These are phyloP conservation scores for Chytriomyces hyalinus DNA, from an alignment of 192 early-diverging fungal genomes.

Conservation along the genomic window DNA sequence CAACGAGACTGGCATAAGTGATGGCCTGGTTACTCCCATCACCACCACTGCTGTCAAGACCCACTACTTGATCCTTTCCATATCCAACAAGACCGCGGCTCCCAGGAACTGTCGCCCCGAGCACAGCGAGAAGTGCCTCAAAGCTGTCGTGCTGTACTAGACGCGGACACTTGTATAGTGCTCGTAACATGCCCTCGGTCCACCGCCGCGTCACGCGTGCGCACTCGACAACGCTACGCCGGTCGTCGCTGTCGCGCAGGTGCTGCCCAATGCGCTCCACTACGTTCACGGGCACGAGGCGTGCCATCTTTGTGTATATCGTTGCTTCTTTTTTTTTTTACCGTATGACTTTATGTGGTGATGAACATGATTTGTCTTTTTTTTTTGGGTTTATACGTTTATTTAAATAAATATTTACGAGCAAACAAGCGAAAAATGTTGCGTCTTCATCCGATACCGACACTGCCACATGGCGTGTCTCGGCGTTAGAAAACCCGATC, in stretches of 20 bases:
- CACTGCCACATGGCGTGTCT: no score
- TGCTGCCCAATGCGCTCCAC: conserved; percentile 14
- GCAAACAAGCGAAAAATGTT: no score
- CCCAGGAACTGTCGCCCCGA: conserved; percentile 38
- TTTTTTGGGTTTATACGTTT: no score
- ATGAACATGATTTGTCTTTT: no score
- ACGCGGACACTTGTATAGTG: conserved; percentile 54
- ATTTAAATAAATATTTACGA: no score
- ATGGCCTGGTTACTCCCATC: no score
- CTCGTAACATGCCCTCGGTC: conserved; percentile 39
- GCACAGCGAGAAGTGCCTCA: conserved; percentile 47
- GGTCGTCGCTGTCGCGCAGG: neutral
- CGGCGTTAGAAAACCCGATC: no score
- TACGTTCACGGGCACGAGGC: neutral
- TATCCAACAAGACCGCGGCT: conserved; percentile 3
- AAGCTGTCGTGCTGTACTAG: conserved; percentile 52
- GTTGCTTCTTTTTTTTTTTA: neutral
- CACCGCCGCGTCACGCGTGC: conserved; percentile 43
- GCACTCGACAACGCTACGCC: neutral
- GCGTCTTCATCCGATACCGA: no score
- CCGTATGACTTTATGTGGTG: no score
- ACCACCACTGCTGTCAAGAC: no score
- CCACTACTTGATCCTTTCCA: no score
- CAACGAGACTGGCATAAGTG: conserved; percentile 51
- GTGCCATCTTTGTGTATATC: neutral